A percentile compares a stretch with the other conserved stretches of the same genome.
Evolutionary conservation across 495 filamentous ascomycete species (phyloP).

Genomic region (Haplographium delicatum): DNA sequence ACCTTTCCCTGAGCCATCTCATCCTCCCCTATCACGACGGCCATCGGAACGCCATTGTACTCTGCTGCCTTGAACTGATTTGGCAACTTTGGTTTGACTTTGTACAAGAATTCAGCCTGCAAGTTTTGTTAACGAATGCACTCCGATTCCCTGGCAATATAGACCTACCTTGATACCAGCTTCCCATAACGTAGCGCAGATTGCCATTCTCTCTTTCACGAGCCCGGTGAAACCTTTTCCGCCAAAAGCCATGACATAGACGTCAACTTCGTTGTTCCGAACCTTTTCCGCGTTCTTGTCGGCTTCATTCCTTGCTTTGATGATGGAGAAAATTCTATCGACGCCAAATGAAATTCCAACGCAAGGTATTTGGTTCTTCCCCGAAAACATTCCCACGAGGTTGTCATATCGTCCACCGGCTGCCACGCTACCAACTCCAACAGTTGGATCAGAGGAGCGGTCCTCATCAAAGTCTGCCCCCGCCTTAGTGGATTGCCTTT

Average conservation of each 20-base stretch:
- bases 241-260: slow-evolving; percentile 90
- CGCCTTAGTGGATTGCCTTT: slow-evolving; percentile 33
- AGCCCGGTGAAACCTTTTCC: slow-evolving; percentile 81
- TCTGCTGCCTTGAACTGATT: slow-evolving; percentile 81
- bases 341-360: slow-evolving; percentile 94
- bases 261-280: slow-evolving; percentile 73
- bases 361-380: slow-evolving; percentile 81
- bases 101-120: slow-evolving; percentile 71
- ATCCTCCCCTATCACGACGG: slow-evolving; percentile 74
- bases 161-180: slow-evolving; percentile 66
- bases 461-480: slow-evolving; percentile 64
- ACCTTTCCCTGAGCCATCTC: slow-evolving; percentile 70
- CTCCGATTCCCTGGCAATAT: neutral
- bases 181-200: slow-evolving; percentile 69
- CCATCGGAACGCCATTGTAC: slow-evolving; percentile 62
- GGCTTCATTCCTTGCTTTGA: slow-evolving; percentile 65
- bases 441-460: slow-evolving; percentile 71
- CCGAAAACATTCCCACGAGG: slow-evolving; percentile 86
- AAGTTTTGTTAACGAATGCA: slow-evolving; percentile 9
- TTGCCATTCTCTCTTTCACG: slow-evolving; percentile 71
- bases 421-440: slow-evolving; percentile 82
- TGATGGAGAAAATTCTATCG: slow-evolving; percentile 91
- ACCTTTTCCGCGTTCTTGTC: slow-evolving; percentile 39
- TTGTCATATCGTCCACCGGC: slow-evolving; percentile 92
- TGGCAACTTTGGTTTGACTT: slow-evolving; percentile 71